Conservation (phyloP, 2,329 filamentous ascomycete genomes). For the Penicillium frequentans region DNA sequence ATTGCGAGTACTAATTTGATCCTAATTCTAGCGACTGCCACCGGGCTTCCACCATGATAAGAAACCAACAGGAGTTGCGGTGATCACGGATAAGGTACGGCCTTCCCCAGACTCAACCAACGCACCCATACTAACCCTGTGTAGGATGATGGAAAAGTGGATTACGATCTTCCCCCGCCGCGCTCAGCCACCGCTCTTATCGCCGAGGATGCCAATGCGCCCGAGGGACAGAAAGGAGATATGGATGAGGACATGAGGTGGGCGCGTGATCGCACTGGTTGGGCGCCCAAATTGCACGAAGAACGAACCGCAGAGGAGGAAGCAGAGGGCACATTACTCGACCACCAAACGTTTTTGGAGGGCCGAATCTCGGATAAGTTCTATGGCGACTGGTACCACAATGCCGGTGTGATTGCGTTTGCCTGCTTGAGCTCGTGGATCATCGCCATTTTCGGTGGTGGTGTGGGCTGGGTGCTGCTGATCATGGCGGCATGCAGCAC, state of each 20-base stretch:
- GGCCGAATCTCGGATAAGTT: constrained; percentile 81
- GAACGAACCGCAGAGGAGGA: constrained; percentile 54
- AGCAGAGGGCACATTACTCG: constrained; percentile 66
- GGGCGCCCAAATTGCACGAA: constrained; percentile 79
- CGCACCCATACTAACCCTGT: constrained; percentile 1
- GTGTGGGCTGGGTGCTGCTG: constrained; percentile 88
- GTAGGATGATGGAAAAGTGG: constrained; percentile 65
- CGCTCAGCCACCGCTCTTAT: constrained; percentile 55
- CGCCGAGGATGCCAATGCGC: constrained; percentile 57
- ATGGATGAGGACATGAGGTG: constrained; percentile 58
- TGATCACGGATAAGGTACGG: constrained; percentile 71
- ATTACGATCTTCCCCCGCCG: constrained; percentile 76
- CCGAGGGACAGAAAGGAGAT: constrained; percentile 51
- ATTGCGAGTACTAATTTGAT: constrained; percentile 10
- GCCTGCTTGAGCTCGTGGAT: constrained; percentile 90
- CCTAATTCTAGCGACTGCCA: constrained; percentile 56
- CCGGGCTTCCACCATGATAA: constrained; percentile 60
- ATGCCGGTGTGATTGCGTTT: constrained; percentile 89
- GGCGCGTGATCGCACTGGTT: constrained; percentile 68
- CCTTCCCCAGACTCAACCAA: not conserved
- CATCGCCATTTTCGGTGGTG: constrained; percentile 83
- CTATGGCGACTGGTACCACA: constrained; percentile 98
- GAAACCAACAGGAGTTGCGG: constrained; percentile 43
- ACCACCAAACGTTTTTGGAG: constrained; percentile 88
- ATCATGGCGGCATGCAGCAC: constrained; percentile 90